Percentiles rank a stretch among this genome's conserved stretches.
phyloP scores from a whole-genome alignment of 345 rosid genomes.

The Linum lewisii region DNA sequence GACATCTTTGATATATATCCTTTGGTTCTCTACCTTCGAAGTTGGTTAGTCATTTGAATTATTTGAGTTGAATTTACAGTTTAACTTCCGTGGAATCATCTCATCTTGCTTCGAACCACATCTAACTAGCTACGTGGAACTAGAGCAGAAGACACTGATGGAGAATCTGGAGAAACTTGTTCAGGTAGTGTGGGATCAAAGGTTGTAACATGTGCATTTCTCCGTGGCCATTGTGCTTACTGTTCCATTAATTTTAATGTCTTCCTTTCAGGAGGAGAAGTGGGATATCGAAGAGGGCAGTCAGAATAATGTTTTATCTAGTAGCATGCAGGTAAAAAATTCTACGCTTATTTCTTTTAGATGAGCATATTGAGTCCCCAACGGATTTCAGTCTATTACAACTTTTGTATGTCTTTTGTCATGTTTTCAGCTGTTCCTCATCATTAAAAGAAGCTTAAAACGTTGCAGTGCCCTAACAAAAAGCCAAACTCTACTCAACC shows the following conservation, averaged over 20 bases:
- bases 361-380: background rate
- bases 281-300: conserved; percentile 98
- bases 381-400: background rate
- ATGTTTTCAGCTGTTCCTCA: conserved; percentile 58
- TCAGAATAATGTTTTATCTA: conserved; percentile 82
- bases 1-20: background rate
- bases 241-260: conserved; percentile 11
- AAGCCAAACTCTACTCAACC: conserved; percentile 72
- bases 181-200: conserved; percentile 45
- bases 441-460: conserved; percentile 95
- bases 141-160: conserved; percentile 97
- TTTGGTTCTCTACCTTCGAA: conserved; percentile 9
- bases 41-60: conserved; percentile 4
- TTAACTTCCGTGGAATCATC: conserved; percentile 93
- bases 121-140: conserved; percentile 68
- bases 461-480: conserved; percentile 85
- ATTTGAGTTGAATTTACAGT: conserved; percentile 43
- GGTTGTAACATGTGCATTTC: conserved; percentile 8
- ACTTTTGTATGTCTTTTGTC: too few relatives aligned
- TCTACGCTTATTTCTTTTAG: background rate
- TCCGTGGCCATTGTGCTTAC: conserved; percentile 14
- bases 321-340: conserved; percentile 79
- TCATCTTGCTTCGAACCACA: conserved; percentile 98
- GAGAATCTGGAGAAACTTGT: conserved; percentile 90
- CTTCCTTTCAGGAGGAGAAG: conserved; percentile 67